Base-by-base conservation (phyloP, 2,329 filamentous ascomycete species). In the Pyrenochaeta sp. region DNA sequence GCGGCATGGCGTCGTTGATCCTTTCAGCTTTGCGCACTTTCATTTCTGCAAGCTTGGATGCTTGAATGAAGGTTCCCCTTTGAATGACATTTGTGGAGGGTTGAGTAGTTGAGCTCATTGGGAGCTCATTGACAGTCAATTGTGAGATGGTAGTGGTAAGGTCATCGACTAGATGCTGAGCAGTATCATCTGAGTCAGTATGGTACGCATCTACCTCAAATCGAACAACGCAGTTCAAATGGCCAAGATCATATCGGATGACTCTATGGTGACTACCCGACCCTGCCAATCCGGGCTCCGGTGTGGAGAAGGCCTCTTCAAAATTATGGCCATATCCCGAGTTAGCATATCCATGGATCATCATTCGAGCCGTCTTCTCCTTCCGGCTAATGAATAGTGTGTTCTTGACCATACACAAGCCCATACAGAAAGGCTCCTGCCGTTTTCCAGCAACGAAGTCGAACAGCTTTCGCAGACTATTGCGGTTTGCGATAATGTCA, bases 381-480 rank as follows among this genome's bases (percentile, higher is more conserved):
- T 66, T 68, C 4, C 72, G 65, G 27, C 56, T 68, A 12, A 78
- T 62, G 37, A 77, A 66, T 2, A 76, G 62, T 10, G 75, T 76
- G 7, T 68, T 56, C 7, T 66, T 55, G 6, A 76, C 55, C 31
- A 76, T 54, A 33, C 73, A 54, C 6, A 74, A 55, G 36, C 72
- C 69, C 42, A 76, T 68, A 20, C 66, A 61, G 46, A 73, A 76
- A n/a, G 50, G 53, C 18, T 72, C 57, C 7, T 41, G 49, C 2
- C 44, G 45, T 12, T 65, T 63, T 7, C 64, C 66, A 9, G 50
- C 57, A 17, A 63, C 54, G 32, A 61, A 59, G 18, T 63, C 52
- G 30, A 64, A 49, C 12, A 68, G 48, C 21, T 61, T 63, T 45
- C 54, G 58, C 14, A 67, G 37, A 40, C 52, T 62, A 35, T 60